Base-by-base conservation (phyloP, 2,329 filamentous ascomycete genomes). In the Arachnomyces sp. region DNA sequence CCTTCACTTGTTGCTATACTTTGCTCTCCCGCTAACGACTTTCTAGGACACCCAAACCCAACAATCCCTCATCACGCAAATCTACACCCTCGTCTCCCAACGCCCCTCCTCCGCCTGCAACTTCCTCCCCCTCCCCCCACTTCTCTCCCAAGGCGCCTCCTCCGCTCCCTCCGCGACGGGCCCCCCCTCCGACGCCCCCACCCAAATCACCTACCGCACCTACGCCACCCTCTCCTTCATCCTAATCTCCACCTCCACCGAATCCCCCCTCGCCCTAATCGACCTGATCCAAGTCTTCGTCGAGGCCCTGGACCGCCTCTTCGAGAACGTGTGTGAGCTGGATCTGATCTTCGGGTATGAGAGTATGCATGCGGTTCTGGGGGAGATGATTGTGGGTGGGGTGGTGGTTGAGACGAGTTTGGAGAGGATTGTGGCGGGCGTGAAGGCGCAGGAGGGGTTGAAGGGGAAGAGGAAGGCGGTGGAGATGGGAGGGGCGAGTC, bases 301-400 rank as follows among this genome's bases (percentile, higher is more conserved):
- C 48, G 92, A 98, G 66, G 82, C 90, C 1, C 76, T 98, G 28
- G 92, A 98, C 63, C 80, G 87, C 49, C 74, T 98, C 31, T 98
- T 98, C 60, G 92, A 96, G 68, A 95, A 98, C 61, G 92, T 98
- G 7, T 98, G 92, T 74, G 92, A 98, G 70, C 73, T 98, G 41
- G 89, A 98, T 63, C 75, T 98, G 52, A 98, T 98, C 62, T 98
- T 98, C 71, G 96, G 96, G 61, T 98, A 95, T 54, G 92, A 98
- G 74, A 93, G 88, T 12, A 73, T 98, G 55, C 92, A 98, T 69
- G 85, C 90, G 7, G 81, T 88, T 12, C 70, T 96, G 7, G 82
- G 80, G 43, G 90, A 96, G 72, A 94, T 96, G 86, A 84, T 96
- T 42, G 86, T 95, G 12, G 90, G 90, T 11, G 90, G 90, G 1